Evolutionary conservation across 2,329 filamentous ascomycete genomes (phyloP).

Genomic region (Aspergillus latus): DNA sequence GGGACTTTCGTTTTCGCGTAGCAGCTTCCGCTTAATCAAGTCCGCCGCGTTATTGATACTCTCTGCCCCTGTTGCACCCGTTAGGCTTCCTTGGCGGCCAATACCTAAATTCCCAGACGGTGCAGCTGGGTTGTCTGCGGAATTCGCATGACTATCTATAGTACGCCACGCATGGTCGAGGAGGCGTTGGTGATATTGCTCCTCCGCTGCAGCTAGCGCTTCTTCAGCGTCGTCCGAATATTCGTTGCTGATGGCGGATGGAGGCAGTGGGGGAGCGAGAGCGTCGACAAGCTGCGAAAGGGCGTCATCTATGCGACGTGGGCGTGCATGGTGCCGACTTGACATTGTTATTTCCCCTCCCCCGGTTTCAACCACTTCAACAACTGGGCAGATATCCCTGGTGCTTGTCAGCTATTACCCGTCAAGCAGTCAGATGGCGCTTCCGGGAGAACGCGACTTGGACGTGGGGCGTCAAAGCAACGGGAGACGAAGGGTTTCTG

Average conservation of each 20-base stretch:
- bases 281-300: conserved; percentile 46
- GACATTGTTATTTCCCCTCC: conserved; percentile 30
- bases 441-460: conserved; percentile 3
- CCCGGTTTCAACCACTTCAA: background rate
- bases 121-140: conserved; percentile 28
- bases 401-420: background rate
- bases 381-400: background rate
- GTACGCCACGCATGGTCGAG: conserved; percentile 42
- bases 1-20: conserved; percentile 71
- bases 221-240: conserved; percentile 36
- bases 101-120: conserved; percentile 24
- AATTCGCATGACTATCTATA: conserved; percentile 32
- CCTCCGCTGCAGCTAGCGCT: conserved; percentile 38
- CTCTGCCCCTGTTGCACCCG: conserved; percentile 33
- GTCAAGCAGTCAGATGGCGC: background rate
- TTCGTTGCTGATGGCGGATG: conserved; percentile 30
- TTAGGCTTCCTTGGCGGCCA: conserved; percentile 31
- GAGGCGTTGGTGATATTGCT: conserved; percentile 34
- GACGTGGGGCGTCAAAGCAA: background rate
- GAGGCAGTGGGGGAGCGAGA: conserved; percentile 39
- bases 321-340: conserved; percentile 35
- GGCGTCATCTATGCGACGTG: conserved; percentile 46
- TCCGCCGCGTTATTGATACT: conserved; percentile 87
- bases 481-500: background rate
- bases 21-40: conserved; percentile 83